Evolutionary conservation across 1,284 basidiomycete species (phyloP), one percentile per base, ranked within the genome.

Genomic region (Leccinum colubrinum): DNA sequence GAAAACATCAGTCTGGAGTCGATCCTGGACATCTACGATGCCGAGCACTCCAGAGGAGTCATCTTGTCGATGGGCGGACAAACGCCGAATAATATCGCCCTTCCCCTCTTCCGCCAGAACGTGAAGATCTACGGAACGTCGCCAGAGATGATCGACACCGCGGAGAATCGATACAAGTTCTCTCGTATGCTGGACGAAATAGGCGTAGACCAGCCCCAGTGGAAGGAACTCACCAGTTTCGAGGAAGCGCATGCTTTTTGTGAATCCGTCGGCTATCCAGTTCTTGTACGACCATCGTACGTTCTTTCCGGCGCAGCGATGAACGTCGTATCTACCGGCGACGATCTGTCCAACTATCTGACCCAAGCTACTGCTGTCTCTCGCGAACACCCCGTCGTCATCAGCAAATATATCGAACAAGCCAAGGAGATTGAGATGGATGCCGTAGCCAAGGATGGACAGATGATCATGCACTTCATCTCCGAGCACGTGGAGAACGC

Each of bases 371-470:
- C 96, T 12, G 95, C 94, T 59, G 95, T 99, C 62, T 98, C 97
- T 59, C 89, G 95, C 62, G 97, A 98, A 59, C 93, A 98, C 74
- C 97, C 97, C 1, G 97, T 98, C 65, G 97, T 99, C 68, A 98
- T 98, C 78, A 94, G 94, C 66, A 98, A 98, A 79, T 99, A 98
- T 80, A 97, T 99, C 74, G 97, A 99, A 77, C 94, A 97, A 73
- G 97, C 97, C 53, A 98, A 99, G 83, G 97, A 99, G 80, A 99
- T 98, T 69, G 97, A 99, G 82, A 98, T 99, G 95, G 97, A 99
- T 74, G 97, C 97, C 25, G 89, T 99, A 51, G 97, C 97, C 58
- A 93, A 91, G 78, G 94, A 96, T 72, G 97, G 97, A 52, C 95
- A 97, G 83, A 90, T 98, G 86, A 83, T 98, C 75, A 98, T 98